Percentiles rank a stretch among this genome's conserved stretches.
phyloP scores from a whole-genome alignment of 2,329 filamentous ascomycete genomes.

The Hymenoscyphus fructigenus region DNA sequence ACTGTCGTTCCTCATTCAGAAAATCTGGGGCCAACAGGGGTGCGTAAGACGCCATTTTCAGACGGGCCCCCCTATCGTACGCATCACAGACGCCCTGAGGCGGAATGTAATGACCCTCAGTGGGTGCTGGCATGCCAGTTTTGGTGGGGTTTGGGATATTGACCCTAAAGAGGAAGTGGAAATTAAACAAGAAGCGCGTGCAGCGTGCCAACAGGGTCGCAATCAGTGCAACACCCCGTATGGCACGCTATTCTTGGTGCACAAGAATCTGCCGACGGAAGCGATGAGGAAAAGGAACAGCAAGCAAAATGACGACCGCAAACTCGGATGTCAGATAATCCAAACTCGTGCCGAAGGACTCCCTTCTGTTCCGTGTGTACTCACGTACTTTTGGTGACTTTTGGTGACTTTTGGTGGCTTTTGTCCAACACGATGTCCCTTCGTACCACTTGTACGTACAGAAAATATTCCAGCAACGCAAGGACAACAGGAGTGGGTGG shows the following conservation, averaged over 20 bases:
- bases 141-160: neutral
- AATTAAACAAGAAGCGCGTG: neutral
- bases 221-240: neutral
- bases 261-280: neutral
- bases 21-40: constrained; percentile 1
- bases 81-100: neutral
- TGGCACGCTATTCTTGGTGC: neutral
- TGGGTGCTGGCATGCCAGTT: neutral
- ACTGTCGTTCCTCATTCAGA: constrained; percentile 1
- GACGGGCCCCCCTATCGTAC: neutral
- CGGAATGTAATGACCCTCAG: neutral
- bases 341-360: neutral
- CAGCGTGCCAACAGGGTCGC: too few species aligned
- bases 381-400: neutral
- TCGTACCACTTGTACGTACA: neutral
- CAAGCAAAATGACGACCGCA: neutral
- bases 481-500: neutral
- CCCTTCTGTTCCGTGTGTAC: neutral
- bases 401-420: neutral
- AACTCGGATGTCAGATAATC: neutral
- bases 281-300: neutral
- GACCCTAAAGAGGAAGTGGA: neutral
- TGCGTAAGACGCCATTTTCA: neutral
- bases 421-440: neutral
- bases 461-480: neutral